Evolutionary conservation across 495 filamentous ascomycete genomes (phyloP).

Genomic region (Penicillium subrubescens): DNA sequence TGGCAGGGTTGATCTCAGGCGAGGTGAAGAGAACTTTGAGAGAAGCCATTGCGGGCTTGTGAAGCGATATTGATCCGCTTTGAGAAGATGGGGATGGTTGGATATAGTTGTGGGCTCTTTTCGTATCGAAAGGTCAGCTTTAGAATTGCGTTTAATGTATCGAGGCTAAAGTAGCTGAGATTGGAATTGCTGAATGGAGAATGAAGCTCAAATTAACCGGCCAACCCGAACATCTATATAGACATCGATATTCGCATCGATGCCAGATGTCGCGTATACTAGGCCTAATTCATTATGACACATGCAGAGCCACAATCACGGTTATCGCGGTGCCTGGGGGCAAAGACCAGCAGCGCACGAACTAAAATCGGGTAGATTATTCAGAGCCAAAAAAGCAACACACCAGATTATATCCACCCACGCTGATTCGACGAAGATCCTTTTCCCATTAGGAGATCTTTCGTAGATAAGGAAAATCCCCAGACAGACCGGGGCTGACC

Average conservation of each 20-base stretch:
- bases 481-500: not conserved
- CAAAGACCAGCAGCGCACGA: not conserved
- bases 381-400: slow-evolving; percentile 6
- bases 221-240: slow-evolving; percentile 14
- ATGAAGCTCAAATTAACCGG: not conserved
- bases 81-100: not conserved
- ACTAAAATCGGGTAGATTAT: slow-evolving; percentile 2
- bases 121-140: not conserved
- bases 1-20: slow-evolving; percentile 68
- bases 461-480: not conserved
- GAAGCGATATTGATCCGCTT: not conserved
- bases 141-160: not conserved
- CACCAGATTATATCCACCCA: slow-evolving; percentile 10
- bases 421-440: slow-evolving; percentile 20
- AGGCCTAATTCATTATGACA: slow-evolving; percentile 10
- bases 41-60: slow-evolving; percentile 16
- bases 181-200: not conserved
- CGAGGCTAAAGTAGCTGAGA: not conserved
- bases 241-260: not conserved
- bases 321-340: slow-evolving; percentile 2
- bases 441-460: not conserved
- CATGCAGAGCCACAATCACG: slow-evolving; percentile 13
- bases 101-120: not conserved
- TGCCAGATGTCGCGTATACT: not conserved
- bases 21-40: slow-evolving; percentile 34